Conservation (phyloP, 2,329 filamentous ascomycete genomes). For the Claviceps digitariae region DNA sequence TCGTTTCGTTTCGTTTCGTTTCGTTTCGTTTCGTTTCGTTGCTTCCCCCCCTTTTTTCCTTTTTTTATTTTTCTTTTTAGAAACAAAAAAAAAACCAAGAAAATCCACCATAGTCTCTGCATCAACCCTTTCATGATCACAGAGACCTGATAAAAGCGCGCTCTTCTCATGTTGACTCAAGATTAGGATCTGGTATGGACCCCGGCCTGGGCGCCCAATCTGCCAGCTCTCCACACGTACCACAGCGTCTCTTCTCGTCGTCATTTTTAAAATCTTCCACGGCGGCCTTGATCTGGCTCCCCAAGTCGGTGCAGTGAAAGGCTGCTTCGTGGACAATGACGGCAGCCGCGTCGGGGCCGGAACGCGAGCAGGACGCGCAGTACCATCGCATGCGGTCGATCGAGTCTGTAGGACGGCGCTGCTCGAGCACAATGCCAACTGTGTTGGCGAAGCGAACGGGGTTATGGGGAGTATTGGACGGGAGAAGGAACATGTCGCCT, state of each 20-base stretch:
- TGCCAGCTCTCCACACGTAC: slow-evolving; percentile 61
- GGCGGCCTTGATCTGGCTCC: slow-evolving; percentile 85
- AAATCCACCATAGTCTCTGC: no score
- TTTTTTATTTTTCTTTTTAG: no score
- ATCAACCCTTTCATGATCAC: no score
- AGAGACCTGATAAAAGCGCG: no score
- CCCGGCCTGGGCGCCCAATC: slow-evolving; percentile 52
- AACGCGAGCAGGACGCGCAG: slow-evolving; percentile 49
- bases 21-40: no score
- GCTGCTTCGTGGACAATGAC: slow-evolving; percentile 66
- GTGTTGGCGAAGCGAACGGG: slow-evolving; percentile 87
- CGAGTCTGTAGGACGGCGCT: slow-evolving; percentile 55
- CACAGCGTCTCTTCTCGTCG: slow-evolving; percentile 58
- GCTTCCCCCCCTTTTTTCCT: no score
- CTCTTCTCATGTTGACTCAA: slow-evolving; percentile 14
- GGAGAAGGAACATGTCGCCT: slow-evolving; percentile 87
- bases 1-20: no score
- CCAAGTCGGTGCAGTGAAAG: slow-evolving; percentile 82
- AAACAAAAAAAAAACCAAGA: no score
- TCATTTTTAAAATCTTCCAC: slow-evolving; percentile 66
- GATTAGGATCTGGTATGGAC: slow-evolving; percentile 45
- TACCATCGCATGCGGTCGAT: slow-evolving; percentile 86
- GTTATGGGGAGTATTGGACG: slow-evolving; percentile 91
- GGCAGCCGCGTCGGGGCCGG: slow-evolving; percentile 14
- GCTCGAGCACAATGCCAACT: slow-evolving; percentile 87